Base-by-base conservation (phyloP, 2,329 filamentous ascomycete species). In the Malbranchea zuffiana region DNA sequence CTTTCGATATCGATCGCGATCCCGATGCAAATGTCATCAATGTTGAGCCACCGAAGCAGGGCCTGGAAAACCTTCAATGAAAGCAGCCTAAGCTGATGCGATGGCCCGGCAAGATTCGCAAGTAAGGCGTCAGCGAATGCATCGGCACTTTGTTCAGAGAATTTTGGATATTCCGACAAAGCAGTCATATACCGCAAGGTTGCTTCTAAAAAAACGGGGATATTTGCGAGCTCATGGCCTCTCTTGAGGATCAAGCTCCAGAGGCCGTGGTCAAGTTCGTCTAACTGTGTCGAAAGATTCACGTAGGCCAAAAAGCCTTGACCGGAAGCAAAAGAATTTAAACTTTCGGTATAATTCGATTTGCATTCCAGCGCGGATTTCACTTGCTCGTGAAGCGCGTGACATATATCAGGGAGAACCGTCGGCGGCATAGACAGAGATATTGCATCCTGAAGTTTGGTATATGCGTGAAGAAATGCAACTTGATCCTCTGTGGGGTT, bases 1-100 rank as follows among this genome's bases (percentile, higher is more conserved):
- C 85, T 73, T 56, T 96, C 87, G 11, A 87, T 76, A 44, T 84
- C 72, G 11, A 87, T 69, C 61, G 93, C 88, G 5, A 76, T 69
- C 4, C 67, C 47, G 15, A 67, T 46, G 16, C 57, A 54, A 4
- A 48, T 55, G 30, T 68, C 60, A 42, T 70, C 65, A 36, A 70
- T 67, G 24, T 54, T 61, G 37, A 62, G 67, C 18, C 57, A 47
- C 35, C 55, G 60, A 32, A 75, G 65, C 11, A 90, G 60, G 23
- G 74, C 66, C 27, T 74, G 70, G 8, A 96, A 62, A 17, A 95
- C 67, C 41, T 77, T 74, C 26, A 98, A 61, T 13, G 82, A 85
- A 6, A 74, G 71, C 6, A 83, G 65, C 26, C 88, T 75, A 35
- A 94, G 66, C 8, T 78, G 68, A 48, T 87, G 82, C 5, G 81